A percentile compares a stretch with the other conserved stretches of the same genome.
Conservation (phyloP, 139 green algal species). For the Volvox africanus region DNA sequence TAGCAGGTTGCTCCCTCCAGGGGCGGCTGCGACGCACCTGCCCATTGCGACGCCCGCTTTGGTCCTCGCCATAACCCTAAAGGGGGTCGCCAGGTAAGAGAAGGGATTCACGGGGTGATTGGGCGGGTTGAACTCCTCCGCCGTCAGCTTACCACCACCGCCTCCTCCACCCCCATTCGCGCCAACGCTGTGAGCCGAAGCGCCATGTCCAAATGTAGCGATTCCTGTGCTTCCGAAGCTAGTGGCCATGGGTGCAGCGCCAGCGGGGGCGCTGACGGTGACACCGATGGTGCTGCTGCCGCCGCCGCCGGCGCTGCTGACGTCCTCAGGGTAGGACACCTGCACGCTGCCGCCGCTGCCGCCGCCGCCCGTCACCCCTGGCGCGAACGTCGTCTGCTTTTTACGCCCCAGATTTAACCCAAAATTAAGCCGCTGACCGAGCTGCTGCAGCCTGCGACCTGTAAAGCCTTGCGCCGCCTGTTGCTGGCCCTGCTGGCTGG, state of each 20-base stretch:
- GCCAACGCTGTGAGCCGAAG: not conserved
- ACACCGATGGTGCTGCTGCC: not conserved
- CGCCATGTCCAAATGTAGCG: not conserved
- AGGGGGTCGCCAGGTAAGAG: conserved; percentile 42
- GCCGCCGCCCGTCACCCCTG: not conserved
- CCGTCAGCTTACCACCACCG: not conserved
- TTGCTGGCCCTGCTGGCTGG: not conserved
- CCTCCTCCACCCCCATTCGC: not conserved
- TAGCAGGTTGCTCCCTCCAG: no score
- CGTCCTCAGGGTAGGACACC: not conserved
- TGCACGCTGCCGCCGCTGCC: not conserved
- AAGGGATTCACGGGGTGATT: conserved; percentile 49
- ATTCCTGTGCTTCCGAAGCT: not conserved
- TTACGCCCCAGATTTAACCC: not conserved
- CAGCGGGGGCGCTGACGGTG: not conserved
- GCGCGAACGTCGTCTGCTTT: conserved; percentile 28
- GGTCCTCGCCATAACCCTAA: conserved; percentile 36
- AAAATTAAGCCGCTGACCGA: conserved; percentile 39
- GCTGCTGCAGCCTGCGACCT: conserved; percentile 28
- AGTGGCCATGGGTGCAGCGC: not conserved
- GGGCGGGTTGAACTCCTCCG: conserved; percentile 42
- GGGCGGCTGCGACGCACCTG: not conserved
- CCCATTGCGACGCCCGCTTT: conserved; percentile 39
- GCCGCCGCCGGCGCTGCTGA: not conserved
- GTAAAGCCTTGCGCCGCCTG: not conserved